Base-by-base conservation (phyloP, 2,329 filamentous ascomycete genomes). In the Apiospora malaysiana region DNA sequence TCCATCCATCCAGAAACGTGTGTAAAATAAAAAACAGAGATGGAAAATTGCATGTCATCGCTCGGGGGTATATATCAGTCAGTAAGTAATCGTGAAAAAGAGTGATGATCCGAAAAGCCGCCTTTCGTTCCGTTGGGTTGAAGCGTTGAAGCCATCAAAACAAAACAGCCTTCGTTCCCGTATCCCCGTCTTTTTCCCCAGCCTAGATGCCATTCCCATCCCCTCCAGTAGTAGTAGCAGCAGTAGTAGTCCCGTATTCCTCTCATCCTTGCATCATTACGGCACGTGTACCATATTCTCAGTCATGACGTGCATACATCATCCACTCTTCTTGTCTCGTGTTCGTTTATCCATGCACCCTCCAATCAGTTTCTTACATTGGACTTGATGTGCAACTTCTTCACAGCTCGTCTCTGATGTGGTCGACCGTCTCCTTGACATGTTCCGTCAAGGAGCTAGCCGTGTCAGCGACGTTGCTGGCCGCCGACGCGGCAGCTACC, bases 341-440 rank as follows among this genome's bases (percentile, higher is more conserved):
- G 14, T 51, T 8, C 14, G 6, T 16, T 27, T 16, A 27, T 25
- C 12, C 23, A 14, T 12, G 12, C 47, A 27, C 23, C 8, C n/a
- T 23, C 47, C 23, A 16, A 16, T 51, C 23, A 25, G 6, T 16
- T 12, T 25, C 47, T 12, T 37, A 32, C 18, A 12, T 21, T 6
- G 51, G 51, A 32, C 25, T 18, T 32, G 9, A 12, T 59, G 25
- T 14, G 5, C 23, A 21, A 2, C 16, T 32, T 3, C 12, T 25
- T 72, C 70, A 76, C n/a, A 78, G 71, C 70, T 77, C 77, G 46
- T 77, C 76, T 45, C 73, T 77, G 37, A 74, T 46, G 27, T 73
- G 70, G n/a, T 77, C 69, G 10, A 75, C 72, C 25, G 75, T 74
- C 16, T 78, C 77, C 69, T 77, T 76, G n/a, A 77, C 73, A 1